Conservation (phyloP, 768 basidiomycete genomes). For the Gelatoporia subvermispora region DNA sequence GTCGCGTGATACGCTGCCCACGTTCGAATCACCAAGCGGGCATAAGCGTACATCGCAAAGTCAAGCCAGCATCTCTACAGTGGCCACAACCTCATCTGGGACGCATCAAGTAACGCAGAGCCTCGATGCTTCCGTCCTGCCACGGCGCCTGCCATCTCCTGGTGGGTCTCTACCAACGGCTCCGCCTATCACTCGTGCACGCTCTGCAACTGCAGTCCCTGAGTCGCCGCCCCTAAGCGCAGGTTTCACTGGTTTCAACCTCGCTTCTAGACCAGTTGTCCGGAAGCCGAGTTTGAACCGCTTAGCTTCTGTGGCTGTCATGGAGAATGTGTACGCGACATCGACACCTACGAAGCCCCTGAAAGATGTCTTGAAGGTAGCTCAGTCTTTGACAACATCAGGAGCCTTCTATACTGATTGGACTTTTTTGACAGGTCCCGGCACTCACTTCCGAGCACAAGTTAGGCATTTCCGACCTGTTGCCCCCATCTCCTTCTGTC, state of each 20-base stretch:
- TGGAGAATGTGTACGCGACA: constrained; percentile 37
- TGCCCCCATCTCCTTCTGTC: constrained; percentile 69
- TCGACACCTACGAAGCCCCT: constrained; percentile 41
- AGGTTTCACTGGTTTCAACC: constrained; percentile 10
- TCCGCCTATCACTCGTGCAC: constrained; percentile 26
- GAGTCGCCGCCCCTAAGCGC: constrained; percentile 6
- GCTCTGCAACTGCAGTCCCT: constrained; percentile 28
- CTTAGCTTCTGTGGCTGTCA: constrained; percentile 50
- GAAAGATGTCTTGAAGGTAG: constrained; percentile 71
- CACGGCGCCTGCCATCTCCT: constrained; percentile 21
- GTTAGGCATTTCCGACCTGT: constrained; percentile 59
- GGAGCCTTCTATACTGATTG: neutral
- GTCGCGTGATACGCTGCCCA: constrained; percentile 10
- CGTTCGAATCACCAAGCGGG: constrained; percentile 9
- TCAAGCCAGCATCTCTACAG: constrained; percentile 25
- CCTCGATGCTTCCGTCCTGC: constrained; percentile 38
- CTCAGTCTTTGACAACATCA: neutral
- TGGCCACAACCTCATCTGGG: constrained; percentile 24
- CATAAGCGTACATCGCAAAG: constrained; percentile 28
- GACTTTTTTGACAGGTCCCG: constrained; percentile 46
- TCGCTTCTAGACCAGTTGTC: constrained; percentile 7
- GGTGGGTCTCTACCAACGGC: constrained; percentile 26
- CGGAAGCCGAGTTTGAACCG: constrained; percentile 39
- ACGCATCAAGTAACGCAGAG: constrained; percentile 57
- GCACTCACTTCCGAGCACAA: constrained; percentile 66